Evolutionary conservation across 163 green algal genomes (phyloP).

Genomic region (Coccomyxa subellipsoidea): DNA sequence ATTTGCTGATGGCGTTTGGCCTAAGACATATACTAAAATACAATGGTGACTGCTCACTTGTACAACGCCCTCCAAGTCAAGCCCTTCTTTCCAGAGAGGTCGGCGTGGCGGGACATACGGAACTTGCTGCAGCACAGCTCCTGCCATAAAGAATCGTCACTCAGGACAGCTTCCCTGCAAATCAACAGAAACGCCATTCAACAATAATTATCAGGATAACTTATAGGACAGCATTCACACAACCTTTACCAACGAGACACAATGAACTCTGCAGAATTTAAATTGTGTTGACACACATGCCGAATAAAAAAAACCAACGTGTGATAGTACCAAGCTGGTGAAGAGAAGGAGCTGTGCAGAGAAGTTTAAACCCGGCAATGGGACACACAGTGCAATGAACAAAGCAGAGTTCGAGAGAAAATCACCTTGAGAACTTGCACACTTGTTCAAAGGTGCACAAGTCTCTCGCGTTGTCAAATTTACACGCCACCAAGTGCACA

Average conservation of each 20-base stretch:
- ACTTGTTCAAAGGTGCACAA: constrained; percentile 1
- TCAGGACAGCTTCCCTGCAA: background rate
- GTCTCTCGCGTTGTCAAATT: background rate
- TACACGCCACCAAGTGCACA: background rate
- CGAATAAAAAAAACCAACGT: too few relatives aligned
- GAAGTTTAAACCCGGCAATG: too few relatives aligned
- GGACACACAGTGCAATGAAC: too few relatives aligned
- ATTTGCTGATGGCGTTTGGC: background rate
- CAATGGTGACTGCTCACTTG: background rate
- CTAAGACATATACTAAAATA: background rate
- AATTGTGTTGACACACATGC: too few relatives aligned
- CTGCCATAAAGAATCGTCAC: background rate
- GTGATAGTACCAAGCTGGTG: too few relatives aligned
- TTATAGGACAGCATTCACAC: too few relatives aligned
- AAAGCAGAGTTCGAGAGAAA: too few relatives aligned
- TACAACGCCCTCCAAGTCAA: background rate
- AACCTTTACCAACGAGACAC: too few relatives aligned
- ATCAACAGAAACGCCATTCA: background rate
- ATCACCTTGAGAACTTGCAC: background rate
- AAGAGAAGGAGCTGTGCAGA: too few relatives aligned
- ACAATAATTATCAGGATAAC: too few relatives aligned
- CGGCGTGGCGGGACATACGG: background rate
- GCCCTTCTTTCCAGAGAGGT: background rate
- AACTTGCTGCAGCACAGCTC: background rate
- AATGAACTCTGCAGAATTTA: too few relatives aligned